phyloP scores from a whole-genome alignment of 208 protist genomes.

The Leishmania amazonensis region DNA sequence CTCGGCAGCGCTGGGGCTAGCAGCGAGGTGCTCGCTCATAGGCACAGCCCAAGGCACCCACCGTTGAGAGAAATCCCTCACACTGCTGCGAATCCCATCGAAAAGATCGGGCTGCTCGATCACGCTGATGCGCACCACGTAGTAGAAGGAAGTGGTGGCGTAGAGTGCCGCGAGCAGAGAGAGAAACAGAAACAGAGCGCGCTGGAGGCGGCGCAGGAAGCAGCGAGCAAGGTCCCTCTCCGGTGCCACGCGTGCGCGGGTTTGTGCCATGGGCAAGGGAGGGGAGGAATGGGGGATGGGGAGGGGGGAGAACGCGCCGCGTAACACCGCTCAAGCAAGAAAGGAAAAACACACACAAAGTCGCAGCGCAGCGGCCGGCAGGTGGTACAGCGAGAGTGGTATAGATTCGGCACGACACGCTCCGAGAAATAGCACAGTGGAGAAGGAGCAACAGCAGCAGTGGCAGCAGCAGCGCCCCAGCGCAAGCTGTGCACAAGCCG shows the following conservation, averaged over 20 bases:
- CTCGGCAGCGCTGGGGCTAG: not conserved
- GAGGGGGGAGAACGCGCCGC: too few species aligned
- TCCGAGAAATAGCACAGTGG: too few species aligned
- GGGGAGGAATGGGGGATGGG: not conserved
- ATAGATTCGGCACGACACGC: too few species aligned
- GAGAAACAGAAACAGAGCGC: conserved; percentile 16
- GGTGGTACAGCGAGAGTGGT: too few species aligned
- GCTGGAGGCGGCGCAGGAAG: conserved; percentile 18
- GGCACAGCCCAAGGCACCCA: not conserved
- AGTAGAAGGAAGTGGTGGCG: conserved; percentile 21
- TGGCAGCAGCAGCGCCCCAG: too few species aligned
- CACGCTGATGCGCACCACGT: conserved; percentile 29
- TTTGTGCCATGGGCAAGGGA: not conserved
- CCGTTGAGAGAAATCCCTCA: not conserved
- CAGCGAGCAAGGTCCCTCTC: conserved; percentile 4
- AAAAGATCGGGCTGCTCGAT: not conserved
- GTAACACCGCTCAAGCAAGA: too few species aligned
- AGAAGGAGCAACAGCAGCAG: too few species aligned
- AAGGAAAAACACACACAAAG: too few species aligned
- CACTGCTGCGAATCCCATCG: not conserved
- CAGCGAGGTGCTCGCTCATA: not conserved
- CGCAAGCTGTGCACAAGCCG: too few species aligned
- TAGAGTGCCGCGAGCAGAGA: conserved; percentile 10
- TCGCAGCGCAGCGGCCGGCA: too few species aligned
- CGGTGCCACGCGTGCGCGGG: not conserved